phyloP scores from a whole-genome alignment of 2,329 filamentous ascomycete species.

The Ophiostoma sp. region DNA sequence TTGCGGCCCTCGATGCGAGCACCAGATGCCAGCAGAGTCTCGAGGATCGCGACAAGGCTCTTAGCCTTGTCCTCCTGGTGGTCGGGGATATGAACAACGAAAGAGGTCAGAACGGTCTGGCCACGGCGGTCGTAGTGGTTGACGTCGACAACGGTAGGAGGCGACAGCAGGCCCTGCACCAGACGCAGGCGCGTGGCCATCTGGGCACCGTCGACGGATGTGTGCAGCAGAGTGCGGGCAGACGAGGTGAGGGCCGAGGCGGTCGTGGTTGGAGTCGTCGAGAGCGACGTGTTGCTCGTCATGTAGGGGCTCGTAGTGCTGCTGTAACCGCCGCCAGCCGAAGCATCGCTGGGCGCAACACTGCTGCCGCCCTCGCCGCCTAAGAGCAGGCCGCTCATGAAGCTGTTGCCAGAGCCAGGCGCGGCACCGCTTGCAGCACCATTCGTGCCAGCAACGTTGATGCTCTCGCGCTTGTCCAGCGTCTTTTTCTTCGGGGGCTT shows the following conservation, averaged over 20 bases:
- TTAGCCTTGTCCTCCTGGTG: conserved; percentile 45
- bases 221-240: conserved; percentile 23
- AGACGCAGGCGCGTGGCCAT: conserved; percentile 30
- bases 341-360: conserved; percentile 9
- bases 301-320: conserved; percentile 18
- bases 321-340: conserved; percentile 10
- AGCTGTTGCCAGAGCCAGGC: conserved; percentile 13
- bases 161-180: conserved; percentile 32
- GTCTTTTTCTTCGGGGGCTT: conserved; percentile 37
- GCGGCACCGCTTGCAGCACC: background rate
- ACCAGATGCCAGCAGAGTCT: conserved; percentile 39
- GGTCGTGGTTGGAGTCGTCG: conserved; percentile 2
- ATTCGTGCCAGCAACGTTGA: conserved; percentile 1
- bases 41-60: conserved; percentile 43
- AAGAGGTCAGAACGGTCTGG: conserved; percentile 52
- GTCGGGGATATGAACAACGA: conserved; percentile 45
- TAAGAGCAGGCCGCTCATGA: conserved; percentile 23
- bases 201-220: conserved; percentile 25
- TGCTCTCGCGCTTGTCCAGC: conserved; percentile 31
- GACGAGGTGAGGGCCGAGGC: background rate
- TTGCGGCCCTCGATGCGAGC: conserved; percentile 48
- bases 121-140: conserved; percentile 50
- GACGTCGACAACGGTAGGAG: conserved; percentile 40
- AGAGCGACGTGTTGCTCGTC: conserved; percentile 1
- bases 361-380: conserved; percentile 19